Evolutionary conservation across 2,329 filamentous ascomycete species (phyloP).

Genomic region (Diplodia seriata): DNA sequence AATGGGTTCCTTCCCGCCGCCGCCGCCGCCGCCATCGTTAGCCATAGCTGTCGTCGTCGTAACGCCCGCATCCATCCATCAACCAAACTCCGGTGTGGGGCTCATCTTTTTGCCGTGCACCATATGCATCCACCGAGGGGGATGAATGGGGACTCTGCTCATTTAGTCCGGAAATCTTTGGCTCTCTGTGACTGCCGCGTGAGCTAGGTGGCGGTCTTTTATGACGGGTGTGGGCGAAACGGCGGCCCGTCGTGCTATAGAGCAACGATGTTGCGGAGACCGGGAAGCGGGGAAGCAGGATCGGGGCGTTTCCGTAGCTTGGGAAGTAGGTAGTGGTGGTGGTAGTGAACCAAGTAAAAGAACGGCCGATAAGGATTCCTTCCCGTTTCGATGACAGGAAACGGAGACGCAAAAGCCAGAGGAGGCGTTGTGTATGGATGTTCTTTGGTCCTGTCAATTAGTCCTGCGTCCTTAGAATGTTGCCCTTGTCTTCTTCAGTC

Average conservation of each 20-base stretch:
- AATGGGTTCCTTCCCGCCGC: not conserved
- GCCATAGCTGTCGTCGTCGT: not conserved
- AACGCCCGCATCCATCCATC: not conserved
- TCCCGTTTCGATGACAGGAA: constrained; percentile 3
- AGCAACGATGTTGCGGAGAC: not conserved
- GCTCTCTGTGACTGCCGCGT: not conserved
- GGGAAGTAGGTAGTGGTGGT: not conserved
- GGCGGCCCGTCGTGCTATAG: not conserved
- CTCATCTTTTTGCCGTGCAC: not conserved
- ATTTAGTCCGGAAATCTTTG: not conserved
- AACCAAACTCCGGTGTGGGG: not conserved
- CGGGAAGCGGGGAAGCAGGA: not conserved
- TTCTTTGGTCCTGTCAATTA: not conserved
- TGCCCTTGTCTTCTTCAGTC: not conserved
- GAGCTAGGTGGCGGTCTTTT: not conserved
- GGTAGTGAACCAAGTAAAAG: not conserved
- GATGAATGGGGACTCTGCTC: not conserved
- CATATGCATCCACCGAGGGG: not conserved
- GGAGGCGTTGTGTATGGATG: not conserved
- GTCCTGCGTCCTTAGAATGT: not conserved
- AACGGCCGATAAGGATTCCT: constrained; percentile 2
- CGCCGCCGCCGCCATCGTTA: no score
- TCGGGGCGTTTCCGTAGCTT: not conserved
- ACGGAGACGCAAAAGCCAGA: not conserved
- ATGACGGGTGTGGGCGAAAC: not conserved